A percentile compares a stretch with the other conserved stretches of the same genome.
phyloP scores from a whole-genome alignment of 116 monocot genomes.

The Cymodocea nodosa region DNA sequence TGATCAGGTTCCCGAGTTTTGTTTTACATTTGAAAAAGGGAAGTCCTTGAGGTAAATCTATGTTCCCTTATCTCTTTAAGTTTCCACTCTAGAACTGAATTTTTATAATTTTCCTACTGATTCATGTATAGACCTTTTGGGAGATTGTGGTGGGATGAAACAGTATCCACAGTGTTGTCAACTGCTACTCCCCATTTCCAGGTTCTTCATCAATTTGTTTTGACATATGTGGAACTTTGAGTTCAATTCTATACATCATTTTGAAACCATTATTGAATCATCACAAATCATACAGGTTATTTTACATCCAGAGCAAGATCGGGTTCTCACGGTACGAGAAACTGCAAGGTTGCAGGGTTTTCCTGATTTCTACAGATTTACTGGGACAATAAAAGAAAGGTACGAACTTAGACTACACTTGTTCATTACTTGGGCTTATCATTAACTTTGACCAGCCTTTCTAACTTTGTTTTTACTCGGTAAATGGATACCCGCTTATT shows the following conservation, averaged over 20 bases:
- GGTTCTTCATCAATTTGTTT: conserved; percentile 3
- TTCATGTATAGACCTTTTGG: conserved; percentile 21
- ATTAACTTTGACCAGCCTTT: background rate
- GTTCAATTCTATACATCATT: background rate
- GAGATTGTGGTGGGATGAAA: conserved; percentile 44
- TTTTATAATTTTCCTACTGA: background rate
- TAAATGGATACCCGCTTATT: too few species aligned
- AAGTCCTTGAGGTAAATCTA: conserved; percentile 11
- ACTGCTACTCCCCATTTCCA: conserved; percentile 22
- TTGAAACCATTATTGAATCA: background rate
- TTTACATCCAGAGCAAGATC: conserved; percentile 86
- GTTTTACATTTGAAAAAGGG: conserved; percentile 8
- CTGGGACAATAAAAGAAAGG: conserved; percentile 66
- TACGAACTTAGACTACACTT: conserved; percentile 3
- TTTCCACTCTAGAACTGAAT: background rate
- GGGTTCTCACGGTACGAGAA: conserved; percentile 68
- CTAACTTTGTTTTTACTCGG: background rate
- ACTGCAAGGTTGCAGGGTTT: conserved; percentile 87
- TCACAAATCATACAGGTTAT: conserved; percentile 26
- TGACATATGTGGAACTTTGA: background rate
- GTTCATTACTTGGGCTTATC: background rate
- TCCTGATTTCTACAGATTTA: conserved; percentile 73
- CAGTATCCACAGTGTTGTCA: conserved; percentile 24
- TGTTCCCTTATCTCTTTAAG: background rate
- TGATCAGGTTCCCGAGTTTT: conserved; percentile 15